Evolutionary conservation across 176 grass and related monocot species (phyloP), one percentile per base, ranked within the genome.

Genomic region (Oryza glaberrima): DNA sequence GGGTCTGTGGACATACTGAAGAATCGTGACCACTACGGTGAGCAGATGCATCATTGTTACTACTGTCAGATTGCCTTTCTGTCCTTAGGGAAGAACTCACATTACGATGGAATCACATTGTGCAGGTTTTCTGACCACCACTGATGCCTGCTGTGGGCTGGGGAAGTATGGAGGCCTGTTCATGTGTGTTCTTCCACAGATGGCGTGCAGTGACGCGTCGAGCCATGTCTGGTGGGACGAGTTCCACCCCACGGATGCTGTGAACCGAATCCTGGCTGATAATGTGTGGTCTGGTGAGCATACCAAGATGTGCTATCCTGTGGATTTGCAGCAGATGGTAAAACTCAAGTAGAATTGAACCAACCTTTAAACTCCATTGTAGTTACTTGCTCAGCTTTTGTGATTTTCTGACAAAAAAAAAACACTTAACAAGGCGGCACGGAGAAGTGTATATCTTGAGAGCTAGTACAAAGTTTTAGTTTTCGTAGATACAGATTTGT

Each of bases 201-300:
- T 96, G 94, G 94, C 91, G 3, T 96, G 94, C 81, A 86, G 61
- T 0, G 74, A 96, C 40, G 94, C 94, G n/a, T 91, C 94, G 36
- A 96, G 69, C 46, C 91, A 93, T 80, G 91, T 96, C 4, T 96
- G 91, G 94, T 93, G 91, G 91, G 94, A 96, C 40, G 88, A 96
- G 71, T 96, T 91, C 88, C 94, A 96, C 86, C 94, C 94, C 7
- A 96, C 94, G 4, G 94, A 96, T 9, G 81, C 77, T n/a, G 94
- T 93, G 45, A 96, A 93, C 74, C 77, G 13, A 69, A 96, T 96
- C 71, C 80, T 96, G 32, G 94, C 94, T 35, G 91, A 95, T 36
- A 85, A 95, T 73, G 84, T 93, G 45, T 96, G 94, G 94, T 93
- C 91, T 7, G 56, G 91, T 25, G 34, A 93, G 84, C 94, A 96